Evolutionary conservation across 2,329 filamentous ascomycete genomes (phyloP), one percentile per base, ranked within the genome.

Genomic region (Dothideomycetes sp.): DNA sequence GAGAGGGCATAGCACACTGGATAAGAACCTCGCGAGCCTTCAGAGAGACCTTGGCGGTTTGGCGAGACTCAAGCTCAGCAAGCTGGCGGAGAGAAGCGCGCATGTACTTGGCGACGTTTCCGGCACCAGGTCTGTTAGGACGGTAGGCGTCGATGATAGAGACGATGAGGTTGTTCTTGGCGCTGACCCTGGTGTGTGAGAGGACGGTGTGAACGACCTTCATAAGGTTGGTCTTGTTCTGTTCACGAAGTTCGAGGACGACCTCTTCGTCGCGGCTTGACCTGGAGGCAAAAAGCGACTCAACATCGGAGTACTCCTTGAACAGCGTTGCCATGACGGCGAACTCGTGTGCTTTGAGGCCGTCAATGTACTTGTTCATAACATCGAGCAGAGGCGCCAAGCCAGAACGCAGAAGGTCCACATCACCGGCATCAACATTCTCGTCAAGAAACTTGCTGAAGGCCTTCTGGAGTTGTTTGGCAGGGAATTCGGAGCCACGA

Each of bases 11-110:
- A 39, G 91, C 88, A 59, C 87, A 95, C 65, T 96, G 91, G 48
- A 98, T 98, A 54, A 98, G 80, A 37, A 96, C 81, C 68, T 98
- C 91, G 58, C 91, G 84, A 34, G 91, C 89, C 73, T 98, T 98
- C 50, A 98, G 75, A 0, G 89, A 86, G 31, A 98, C 89, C 78
- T 96, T 98, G 49, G 89, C 85, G 9, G 89, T 91, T 56, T 69
- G 78, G 66, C 66, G 84, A 9, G 81, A 87, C 64, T 94, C 86
- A 11, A 98, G 77, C 60, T 98, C 91, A 1, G 91, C 88, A 50
- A 98, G 72, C 63, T 82, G 83, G 57, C 83, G 83, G 18, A 98
- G 75, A 14, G 83, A 74, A 3, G 81, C 76, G 52, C 87, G 83
- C 62, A 98, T 80, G 63, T 88, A 78, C 62, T 93, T 94, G 60